Base-by-base conservation (phyloP, 257 asterid genomes). In the Echites panduratus region DNA sequence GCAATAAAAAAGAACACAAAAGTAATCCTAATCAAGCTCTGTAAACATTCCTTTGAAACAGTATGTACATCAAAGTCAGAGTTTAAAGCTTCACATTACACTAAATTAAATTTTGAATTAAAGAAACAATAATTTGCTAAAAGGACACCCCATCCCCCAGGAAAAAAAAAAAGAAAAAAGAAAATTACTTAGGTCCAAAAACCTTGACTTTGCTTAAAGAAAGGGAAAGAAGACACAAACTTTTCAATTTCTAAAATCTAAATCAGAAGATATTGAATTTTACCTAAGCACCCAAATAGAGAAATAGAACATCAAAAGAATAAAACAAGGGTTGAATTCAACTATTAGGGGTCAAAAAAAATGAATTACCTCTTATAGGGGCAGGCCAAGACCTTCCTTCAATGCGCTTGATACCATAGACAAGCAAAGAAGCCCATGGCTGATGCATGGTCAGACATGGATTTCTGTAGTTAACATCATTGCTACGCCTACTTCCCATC, bases 311-410 rank as follows among this genome's bases (percentile, higher is more conserved):
- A 2, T 24, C 24, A 41, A 40, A 61, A 29, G 24, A 6, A 29
- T n/a, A n/a, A 58, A 49, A 5, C 47, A 27, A 64, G 49, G 54
- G 52, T 49, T n/a, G 8, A 47, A 48, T 45, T 16, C n/a, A n/a
- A n/a, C n/a, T n/a, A n/a, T n/a, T n/a, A n/a, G n/a, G n/a, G n/a
- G n/a, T n/a, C n/a, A n/a, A n/a, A n/a, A n/a, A n/a, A n/a, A n/a
- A n/a, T n/a, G 32, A 73, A 24, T 35, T 73, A 93, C 98, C 98
- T 82, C 85, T 79, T 62, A 89, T 70, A 0, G 98, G 98, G 76
- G 98, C 77, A 43, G 94, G 96, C 98, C 98, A 93, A 71, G 98
- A 93, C 82, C 98, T 81, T 73, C 98, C 98, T 82, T 93, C 98
- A 73, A 93, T 83, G 71, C 98, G 96, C 75, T 93, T 93, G 79